Conservation (phyloP, 371 early-diverging fungal species). For the Saksenaea vasiformis region DNA sequence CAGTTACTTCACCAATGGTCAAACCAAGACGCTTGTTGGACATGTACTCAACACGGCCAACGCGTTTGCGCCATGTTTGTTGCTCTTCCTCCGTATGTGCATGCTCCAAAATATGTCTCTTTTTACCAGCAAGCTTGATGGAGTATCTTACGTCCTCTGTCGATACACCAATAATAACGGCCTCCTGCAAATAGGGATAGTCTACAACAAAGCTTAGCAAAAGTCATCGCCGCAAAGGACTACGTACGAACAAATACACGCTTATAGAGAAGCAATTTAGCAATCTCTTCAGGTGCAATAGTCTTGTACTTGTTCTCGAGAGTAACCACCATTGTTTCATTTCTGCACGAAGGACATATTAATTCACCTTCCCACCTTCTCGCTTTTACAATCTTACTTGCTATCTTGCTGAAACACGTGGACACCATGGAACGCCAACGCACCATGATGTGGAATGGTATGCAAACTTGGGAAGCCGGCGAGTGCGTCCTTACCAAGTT, state of each 20-base stretch:
- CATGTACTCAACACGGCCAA: constrained; percentile 58
- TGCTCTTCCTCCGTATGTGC: constrained; percentile 51
- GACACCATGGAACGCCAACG: constrained; percentile 75
- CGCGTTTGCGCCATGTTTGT: constrained; percentile 56
- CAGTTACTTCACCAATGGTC: constrained; percentile 69
- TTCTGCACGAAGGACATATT: constrained; percentile 32
- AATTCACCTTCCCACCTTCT: neutral
- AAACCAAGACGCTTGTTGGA: constrained; percentile 66
- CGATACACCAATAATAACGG: constrained; percentile 73
- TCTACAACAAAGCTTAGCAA: constrained; percentile 29
- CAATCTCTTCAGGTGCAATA: constrained; percentile 51
- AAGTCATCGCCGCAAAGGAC: neutral
- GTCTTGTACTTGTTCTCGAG: constrained; percentile 57
- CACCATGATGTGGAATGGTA: constrained; percentile 71
- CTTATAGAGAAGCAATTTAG: constrained; percentile 55
- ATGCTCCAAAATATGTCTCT: constrained; percentile 45
- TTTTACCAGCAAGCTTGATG: constrained; percentile 41
- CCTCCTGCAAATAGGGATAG: constrained; percentile 90
- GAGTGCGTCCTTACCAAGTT: constrained; percentile 66
- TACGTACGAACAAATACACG: constrained; percentile 60
- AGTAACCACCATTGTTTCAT: constrained; percentile 82
- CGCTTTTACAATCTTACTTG: constrained; percentile 25
- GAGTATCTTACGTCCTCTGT: constrained; percentile 72
- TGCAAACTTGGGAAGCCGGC: constrained; percentile 93
- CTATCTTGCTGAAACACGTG: constrained; percentile 86